Percentiles rank a stretch among this genome's conserved stretches.
These are phyloP conservation scores for Talaromyces sp. DNA, from an alignment of 2,329 filamentous ascomycete genomes.

Conservation along the genomic window DNA sequence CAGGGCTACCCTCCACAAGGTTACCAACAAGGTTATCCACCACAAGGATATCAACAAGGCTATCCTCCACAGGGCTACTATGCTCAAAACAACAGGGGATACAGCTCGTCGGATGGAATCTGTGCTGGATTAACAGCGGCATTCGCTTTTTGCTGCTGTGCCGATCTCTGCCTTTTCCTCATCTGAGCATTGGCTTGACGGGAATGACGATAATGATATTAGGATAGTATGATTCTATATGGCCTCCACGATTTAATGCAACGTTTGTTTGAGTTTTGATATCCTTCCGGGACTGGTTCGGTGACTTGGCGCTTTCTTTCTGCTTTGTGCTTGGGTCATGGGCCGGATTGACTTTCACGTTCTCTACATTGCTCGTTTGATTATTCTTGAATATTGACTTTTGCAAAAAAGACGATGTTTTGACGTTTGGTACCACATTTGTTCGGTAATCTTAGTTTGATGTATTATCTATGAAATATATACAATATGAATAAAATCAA, in stretches of 20 bases:
- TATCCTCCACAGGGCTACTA: conserved; percentile 27
- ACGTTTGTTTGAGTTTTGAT: conserved; percentile 1
- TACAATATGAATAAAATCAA: not conserved
- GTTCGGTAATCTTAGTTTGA: not conserved
- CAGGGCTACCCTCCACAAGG: conserved; percentile 20
- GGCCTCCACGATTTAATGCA: not conserved
- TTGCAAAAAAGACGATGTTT: not conserved
- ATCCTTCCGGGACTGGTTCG: conserved; percentile 3
- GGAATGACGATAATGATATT: not conserved
- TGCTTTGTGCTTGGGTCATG: not conserved
- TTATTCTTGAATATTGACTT: not conserved
- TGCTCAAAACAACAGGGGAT: conserved; percentile 14
- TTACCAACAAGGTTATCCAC: conserved; percentile 9
- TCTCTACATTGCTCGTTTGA: not conserved
- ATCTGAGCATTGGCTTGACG: not conserved
- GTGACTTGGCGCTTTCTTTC: not conserved
- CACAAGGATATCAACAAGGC: conserved; percentile 21
- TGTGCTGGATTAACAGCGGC: conserved; percentile 49
- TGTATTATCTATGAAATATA: conserved; percentile 6
- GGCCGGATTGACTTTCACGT: not conserved
- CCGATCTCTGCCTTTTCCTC: conserved; percentile 27
- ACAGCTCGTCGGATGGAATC: conserved; percentile 32
- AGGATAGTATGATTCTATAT: not conserved
- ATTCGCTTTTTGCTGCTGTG: conserved; percentile 49
- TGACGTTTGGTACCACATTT: not conserved